Conservation (phyloP, 768 basidiomycete species). For the Panus rudis region DNA sequence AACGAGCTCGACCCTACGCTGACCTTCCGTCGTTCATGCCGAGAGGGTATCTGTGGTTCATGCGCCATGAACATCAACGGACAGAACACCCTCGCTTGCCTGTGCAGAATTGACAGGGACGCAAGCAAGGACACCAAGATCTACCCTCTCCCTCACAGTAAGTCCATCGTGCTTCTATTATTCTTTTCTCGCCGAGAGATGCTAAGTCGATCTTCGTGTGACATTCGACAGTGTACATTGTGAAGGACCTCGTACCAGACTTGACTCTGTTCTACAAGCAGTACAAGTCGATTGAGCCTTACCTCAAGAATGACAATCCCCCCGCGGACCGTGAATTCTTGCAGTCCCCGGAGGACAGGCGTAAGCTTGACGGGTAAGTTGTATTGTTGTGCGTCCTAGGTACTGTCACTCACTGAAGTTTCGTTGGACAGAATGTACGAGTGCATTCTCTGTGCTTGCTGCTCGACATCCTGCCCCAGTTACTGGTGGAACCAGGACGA, state of each 20-base stretch:
- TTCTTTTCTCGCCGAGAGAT: not conserved
- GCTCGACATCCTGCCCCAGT: conserved; percentile 94
- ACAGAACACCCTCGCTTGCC: conserved; percentile 94
- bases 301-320: conserved; percentile 87
- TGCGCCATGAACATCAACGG: conserved; percentile 99
- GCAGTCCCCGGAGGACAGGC: conserved; percentile 86
- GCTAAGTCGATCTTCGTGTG: not conserved
- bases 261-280: conserved; percentile 95
- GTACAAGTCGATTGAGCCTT: conserved; percentile 99
- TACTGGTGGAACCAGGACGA: conserved; percentile 99
- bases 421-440: conserved; percentile 82
- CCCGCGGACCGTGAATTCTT: conserved; percentile 82
- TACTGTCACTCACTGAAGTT: not conserved
- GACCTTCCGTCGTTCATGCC: conserved; percentile 89
- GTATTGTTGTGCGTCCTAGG: not conserved
- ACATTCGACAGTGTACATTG: conserved; percentile 76
- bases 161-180: conserved; percentile 24
- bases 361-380: conserved; percentile 70
- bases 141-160: conserved; percentile 96
- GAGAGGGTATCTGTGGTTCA: conserved; percentile 95
- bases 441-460: conserved; percentile 95
- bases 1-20: conserved; percentile 96
- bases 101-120: conserved; percentile 88
- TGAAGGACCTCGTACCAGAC: conserved; percentile 96
- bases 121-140: conserved; percentile 73